Conservation (phyloP, 805 yeast species). For the Martiniozyma abietophila region DNA sequence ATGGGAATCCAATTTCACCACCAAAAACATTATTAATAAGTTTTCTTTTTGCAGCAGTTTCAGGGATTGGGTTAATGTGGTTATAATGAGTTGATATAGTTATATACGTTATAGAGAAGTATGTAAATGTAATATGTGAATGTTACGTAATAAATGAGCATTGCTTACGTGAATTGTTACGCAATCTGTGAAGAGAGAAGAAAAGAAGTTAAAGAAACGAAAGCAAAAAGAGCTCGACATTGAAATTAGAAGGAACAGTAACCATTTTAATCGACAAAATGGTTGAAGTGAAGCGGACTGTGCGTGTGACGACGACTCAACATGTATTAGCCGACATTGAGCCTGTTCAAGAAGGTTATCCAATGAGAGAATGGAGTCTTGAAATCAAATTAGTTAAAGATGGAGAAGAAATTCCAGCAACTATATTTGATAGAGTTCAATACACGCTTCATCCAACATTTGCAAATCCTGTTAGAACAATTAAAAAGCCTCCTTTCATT, state of each 20-base stretch:
- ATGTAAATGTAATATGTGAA: no score
- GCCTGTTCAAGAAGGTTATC: slow-evolving; percentile 82
- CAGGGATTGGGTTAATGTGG: background rate
- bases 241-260: background rate
- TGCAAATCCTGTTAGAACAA: slow-evolving; percentile 72
- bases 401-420: slow-evolving; percentile 81
- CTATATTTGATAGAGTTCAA: slow-evolving; percentile 82
- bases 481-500: slow-evolving; percentile 76
- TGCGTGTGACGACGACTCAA: slow-evolving; percentile 82
- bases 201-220: background rate
- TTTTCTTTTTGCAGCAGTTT: background rate
- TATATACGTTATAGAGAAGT: no score
- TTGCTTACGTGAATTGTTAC: background rate
- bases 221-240: background rate
- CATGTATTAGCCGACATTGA: slow-evolving; percentile 72
- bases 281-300: slow-evolving; percentile 68
- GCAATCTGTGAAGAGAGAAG: background rate
- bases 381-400: slow-evolving; percentile 61
- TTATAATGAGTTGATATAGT: no score
- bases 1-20: no score
- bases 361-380: slow-evolving; percentile 91
- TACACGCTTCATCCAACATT: slow-evolving; percentile 94
- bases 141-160: no score
- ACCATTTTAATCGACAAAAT: slow-evolving; percentile 9
- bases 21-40: no score